Base-by-base conservation (phyloP, 768 basidiomycete genomes). In the Lactarius sp. region DNA sequence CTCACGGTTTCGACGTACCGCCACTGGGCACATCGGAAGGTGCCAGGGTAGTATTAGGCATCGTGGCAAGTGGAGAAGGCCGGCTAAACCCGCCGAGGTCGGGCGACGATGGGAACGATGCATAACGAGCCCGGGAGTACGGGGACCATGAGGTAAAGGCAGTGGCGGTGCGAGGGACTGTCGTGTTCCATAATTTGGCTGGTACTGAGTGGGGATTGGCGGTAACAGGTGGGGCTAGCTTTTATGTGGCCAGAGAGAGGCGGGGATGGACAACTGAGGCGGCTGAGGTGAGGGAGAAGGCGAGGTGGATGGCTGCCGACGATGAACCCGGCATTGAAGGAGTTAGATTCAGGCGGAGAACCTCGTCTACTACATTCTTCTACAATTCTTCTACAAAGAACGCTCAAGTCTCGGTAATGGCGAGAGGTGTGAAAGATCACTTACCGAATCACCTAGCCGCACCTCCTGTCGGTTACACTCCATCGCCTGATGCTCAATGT, bases 381-480 rank as follows among this genome's bases (percentile, higher is more conserved):
- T 27, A 27, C 27, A 27, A 27, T 27, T 27, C 27, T 27, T 27
- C 27, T 27, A 27, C 27, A 27, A 27, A 27, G 27, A 27, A 27
- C 27, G 27, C 27, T 3, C 2, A 27, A 27, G 27, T 27, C 27
- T 27, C 27, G 27, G 27, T 27, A 27, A 27, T 3, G 27, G 27
- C 27, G 27, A 27, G 27, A 27, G 27, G 27, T 27, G 27, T 3
- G 27, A 27, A 27, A 27, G 27, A 27, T 27, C 27, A 27, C 27
- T 27, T 27, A 93, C 93, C 70, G 79, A 79, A 59, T 83, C 77
- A 72, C 86, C 85, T 75, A 92, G 82, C 66, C 80, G 80, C 3
- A 77, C 79, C 46, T 93, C 88, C 66, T 79, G 84, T 70, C 79
- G 79, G 71, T 91, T 94, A 64, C 84, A 76, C 68, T 92, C 85